Conservation (phyloP, 2,329 filamentous ascomycete genomes). For the Aureobasidium leucospermi region DNA sequence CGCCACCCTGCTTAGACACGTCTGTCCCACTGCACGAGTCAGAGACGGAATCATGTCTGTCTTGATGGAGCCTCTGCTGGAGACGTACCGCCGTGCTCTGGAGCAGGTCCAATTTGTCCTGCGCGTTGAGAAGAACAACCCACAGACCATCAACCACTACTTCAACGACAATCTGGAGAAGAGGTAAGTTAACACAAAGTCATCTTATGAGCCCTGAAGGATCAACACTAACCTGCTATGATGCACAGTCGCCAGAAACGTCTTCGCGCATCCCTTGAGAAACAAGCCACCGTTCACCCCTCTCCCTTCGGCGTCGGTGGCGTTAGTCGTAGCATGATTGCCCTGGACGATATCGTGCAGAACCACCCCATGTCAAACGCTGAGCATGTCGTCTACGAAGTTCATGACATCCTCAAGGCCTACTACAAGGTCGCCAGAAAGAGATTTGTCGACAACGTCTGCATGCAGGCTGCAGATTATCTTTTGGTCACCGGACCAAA, state of each 20-base stretch:
- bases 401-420: slow-evolving; percentile 53
- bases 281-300: slow-evolving; percentile 4
- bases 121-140: slow-evolving; percentile 41
- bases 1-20: slow-evolving; percentile 30
- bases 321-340: slow-evolving; percentile 14
- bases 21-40: slow-evolving; percentile 41
- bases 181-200: slow-evolving; percentile 20
- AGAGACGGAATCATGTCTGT: slow-evolving; percentile 35
- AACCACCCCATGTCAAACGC: slow-evolving; percentile 29
- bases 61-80: slow-evolving; percentile 40
- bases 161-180: slow-evolving; percentile 43
- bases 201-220: background rate
- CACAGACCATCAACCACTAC: slow-evolving; percentile 46
- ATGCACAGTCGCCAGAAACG: slow-evolving; percentile 18
- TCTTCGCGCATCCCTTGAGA: slow-evolving; percentile 12
- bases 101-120: slow-evolving; percentile 47
- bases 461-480: slow-evolving; percentile 50
- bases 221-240: background rate
- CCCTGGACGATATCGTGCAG: slow-evolving; percentile 19
- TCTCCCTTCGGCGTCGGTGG: background rate
- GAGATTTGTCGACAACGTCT: slow-evolving; percentile 57
- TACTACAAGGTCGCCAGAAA: slow-evolving; percentile 57
- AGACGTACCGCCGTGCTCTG: slow-evolving; percentile 42
- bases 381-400: slow-evolving; percentile 39
- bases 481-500: slow-evolving; percentile 43